Evolutionary conservation across 2,329 filamentous ascomycete species (phyloP), one percentile per base, ranked within the genome.

Genomic region (Penicillium decumbens): DNA sequence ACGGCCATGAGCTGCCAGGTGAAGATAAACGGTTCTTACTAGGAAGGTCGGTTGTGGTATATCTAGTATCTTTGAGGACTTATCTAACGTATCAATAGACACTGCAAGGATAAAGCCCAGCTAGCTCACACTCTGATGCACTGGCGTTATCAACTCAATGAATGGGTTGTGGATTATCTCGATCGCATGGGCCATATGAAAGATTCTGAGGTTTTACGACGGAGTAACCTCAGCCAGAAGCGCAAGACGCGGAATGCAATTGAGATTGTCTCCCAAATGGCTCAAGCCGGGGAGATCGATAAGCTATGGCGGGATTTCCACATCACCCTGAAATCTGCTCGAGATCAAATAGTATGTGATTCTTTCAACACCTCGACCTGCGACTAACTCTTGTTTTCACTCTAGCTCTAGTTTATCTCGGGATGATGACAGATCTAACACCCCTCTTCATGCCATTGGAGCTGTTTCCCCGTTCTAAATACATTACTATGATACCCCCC

Each of bases 91-190:
- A 5, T 25, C 30, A 24, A 38, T 43, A 72, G 72, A 52, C 76
- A 77, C 51, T 87, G 83, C 72, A 80, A 78, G 61, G 70, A 72
- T 28, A 85, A 85, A 56, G 87, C 88, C 0, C 76, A 82, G 55
- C 84, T 84, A 33, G 84, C 86, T 0, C 88, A 92, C 62, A 79
- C 78, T 1, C 76, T 92, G 3, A 77, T 82, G 4, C 88, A 93
- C 69, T 91, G 88, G 88, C 84, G 85, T 49, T 81, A 80, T 51
- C 80, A 83, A 40, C 80, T 92, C n/a, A 84, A 87, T 62, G 78
- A 84, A 55, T 87, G 80, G 78, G 83, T 91, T 0, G 75, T 85
- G 23, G 76, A 78, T 25, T 81, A 80, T 45, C 79, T 93, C 0
- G 68, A 76, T 23, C 67, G 67, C 1, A 75, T 83, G 50, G 82